Conservation (phyloP, 495 filamentous ascomycete species). For the Eremomyces bilateralis region DNA sequence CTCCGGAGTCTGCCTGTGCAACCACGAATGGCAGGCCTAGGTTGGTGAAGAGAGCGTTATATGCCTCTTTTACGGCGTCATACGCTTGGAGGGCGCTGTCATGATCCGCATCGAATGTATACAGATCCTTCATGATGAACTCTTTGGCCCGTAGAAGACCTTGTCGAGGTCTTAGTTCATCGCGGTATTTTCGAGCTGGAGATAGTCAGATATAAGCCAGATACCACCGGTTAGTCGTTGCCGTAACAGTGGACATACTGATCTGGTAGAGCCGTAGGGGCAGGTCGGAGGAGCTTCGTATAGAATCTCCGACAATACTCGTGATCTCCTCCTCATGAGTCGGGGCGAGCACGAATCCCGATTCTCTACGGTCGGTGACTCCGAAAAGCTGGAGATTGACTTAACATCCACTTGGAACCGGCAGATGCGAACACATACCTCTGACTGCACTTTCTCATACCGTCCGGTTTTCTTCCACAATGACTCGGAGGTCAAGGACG, state of each 20-base stretch:
- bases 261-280: constrained; percentile 85
- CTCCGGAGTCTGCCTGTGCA: constrained; percentile 80
- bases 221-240: background rate
- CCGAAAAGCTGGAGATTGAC: constrained; percentile 41
- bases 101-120: constrained; percentile 65
- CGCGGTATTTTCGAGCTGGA: constrained; percentile 87
- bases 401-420: background rate
- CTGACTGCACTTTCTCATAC: constrained; percentile 29
- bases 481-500: constrained; percentile 65
- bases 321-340: constrained; percentile 98
- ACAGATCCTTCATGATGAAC: constrained; percentile 96
- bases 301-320: constrained; percentile 41
- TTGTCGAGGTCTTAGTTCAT: constrained; percentile 72
- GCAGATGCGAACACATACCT: constrained; percentile 22
- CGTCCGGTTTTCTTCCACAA: constrained; percentile 58
- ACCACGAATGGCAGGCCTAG: constrained; percentile 66
- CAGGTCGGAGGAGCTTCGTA: constrained; percentile 72
- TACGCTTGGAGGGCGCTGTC: constrained; percentile 58
- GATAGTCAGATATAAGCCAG: too few species aligned
- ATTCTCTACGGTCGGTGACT: constrained; percentile 57
- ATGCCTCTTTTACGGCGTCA: constrained; percentile 41
- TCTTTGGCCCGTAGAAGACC: constrained; percentile 80
- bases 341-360: constrained; percentile 58
- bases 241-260: constrained; percentile 25
- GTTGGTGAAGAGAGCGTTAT: constrained; percentile 55